These are phyloP conservation scores for Entomortierella beljakovae DNA, from an alignment of 192 early-diverging fungal genomes.

Conservation along the genomic window DNA sequence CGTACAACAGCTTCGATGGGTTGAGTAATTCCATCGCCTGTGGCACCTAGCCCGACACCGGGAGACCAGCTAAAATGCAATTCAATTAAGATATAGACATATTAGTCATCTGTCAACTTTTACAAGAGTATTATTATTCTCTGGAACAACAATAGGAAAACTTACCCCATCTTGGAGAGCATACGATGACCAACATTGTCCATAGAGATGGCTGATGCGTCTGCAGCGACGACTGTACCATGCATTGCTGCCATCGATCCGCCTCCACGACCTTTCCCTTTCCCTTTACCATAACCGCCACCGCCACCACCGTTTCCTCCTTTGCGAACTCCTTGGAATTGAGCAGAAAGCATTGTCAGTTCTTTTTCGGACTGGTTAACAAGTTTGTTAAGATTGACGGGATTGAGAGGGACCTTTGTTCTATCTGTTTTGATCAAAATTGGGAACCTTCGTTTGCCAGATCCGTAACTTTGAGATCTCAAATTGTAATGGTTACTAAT, in stretches of 20 bases:
- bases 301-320: constrained; percentile 18
- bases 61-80: constrained; percentile 44
- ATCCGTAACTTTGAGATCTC: constrained; percentile 58
- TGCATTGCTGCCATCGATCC: constrained; percentile 24
- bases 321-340: constrained; percentile 39
- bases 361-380: constrained; percentile 53
- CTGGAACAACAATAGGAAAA: constrained; percentile 10
- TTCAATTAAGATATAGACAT: not conserved
- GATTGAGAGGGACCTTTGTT: constrained; percentile 56
- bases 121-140: too few relatives aligned
- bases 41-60: constrained; percentile 59
- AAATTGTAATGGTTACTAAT: constrained; percentile 60
- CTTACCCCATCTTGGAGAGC: constrained; percentile 76
- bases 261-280: constrained; percentile 14
- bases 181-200: constrained; percentile 76
- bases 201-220: constrained; percentile 63
- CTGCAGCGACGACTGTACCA: constrained; percentile 69
- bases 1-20: constrained; percentile 67
- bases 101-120: too few relatives aligned
- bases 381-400: constrained; percentile 54
- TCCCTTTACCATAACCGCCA: constrained; percentile 7
- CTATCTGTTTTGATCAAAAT: constrained; percentile 59
- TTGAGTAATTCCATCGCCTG: constrained; percentile 58
- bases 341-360: constrained; percentile 20
- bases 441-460: constrained; percentile 51